These are phyloP conservation scores for Fusarium pilosicola DNA, from an alignment of 2,329 filamentous ascomycete genomes.

Conservation along the genomic window DNA sequence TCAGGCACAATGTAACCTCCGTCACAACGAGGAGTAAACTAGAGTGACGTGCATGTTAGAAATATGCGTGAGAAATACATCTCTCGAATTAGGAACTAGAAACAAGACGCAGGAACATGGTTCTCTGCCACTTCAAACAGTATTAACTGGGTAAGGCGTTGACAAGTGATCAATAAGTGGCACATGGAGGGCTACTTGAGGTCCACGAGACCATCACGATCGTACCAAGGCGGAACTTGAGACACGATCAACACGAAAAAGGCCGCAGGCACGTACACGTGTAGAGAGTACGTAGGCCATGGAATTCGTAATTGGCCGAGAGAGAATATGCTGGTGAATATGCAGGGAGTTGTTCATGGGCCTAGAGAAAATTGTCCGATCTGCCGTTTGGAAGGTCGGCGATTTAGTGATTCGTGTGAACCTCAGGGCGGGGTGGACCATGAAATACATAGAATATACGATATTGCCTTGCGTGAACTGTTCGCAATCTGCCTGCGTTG, in stretches of 20 bases:
- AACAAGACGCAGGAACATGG: conserved; percentile 3
- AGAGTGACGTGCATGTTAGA: conserved; percentile 18
- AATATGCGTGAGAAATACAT: conserved; percentile 4
- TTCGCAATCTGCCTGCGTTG: background rate
- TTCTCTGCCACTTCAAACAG: background rate
- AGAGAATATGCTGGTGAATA: background rate
- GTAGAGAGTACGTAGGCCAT: conserved; percentile 7
- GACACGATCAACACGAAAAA: conserved; percentile 22
- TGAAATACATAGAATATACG: background rate
- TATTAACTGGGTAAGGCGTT: background rate
- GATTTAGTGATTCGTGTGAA: background rate
- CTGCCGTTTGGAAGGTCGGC: background rate
- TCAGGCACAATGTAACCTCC: conserved; percentile 35
- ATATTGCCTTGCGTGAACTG: background rate
- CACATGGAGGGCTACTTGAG: conserved; percentile 28
- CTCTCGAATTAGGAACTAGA: background rate
- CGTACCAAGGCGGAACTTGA: conserved; percentile 20
- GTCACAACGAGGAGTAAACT: background rate
- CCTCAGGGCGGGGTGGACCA: background rate
- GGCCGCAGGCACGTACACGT: conserved; percentile 23
- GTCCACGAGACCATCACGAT: conserved; percentile 33
- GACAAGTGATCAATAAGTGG: conserved; percentile 30
- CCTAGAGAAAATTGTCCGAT: background rate
- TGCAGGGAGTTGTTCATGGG: background rate
- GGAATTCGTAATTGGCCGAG: background rate